A percentile compares a stretch with the other conserved stretches of the same genome.
Conservation (phyloP, 257 asterid species). For the Linaria vulgaris region DNA sequence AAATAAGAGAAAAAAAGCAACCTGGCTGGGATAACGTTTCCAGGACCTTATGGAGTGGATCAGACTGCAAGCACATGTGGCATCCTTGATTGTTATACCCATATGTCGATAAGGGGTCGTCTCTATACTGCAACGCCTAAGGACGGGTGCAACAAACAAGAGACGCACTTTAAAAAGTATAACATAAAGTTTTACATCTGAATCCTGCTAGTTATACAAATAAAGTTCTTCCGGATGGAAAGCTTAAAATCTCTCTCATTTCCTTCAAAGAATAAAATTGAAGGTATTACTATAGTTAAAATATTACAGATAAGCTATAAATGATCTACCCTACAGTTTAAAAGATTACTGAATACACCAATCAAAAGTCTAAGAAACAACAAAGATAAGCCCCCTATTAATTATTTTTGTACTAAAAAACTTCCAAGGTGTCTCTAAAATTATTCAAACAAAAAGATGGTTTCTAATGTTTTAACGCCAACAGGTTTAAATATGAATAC, state of each 20-base stretch:
- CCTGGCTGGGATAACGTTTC: slow-evolving; percentile 91
- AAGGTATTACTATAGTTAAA: no score
- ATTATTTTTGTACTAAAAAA: no score
- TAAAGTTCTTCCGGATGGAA: neutral
- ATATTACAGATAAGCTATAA: no score
- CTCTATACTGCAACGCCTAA: slow-evolving; percentile 86
- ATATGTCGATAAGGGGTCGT: slow-evolving; percentile 61
- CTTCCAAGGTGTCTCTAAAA: no score
- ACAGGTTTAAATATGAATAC: no score
- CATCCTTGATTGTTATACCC: slow-evolving; percentile 69
- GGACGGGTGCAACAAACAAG: slow-evolving; percentile 5
- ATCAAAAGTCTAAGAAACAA: no score
- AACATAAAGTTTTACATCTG: neutral
- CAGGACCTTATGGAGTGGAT: slow-evolving; percentile 68
- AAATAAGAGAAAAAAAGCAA: slow-evolving; percentile 25
- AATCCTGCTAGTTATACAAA: neutral
- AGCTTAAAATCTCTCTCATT: neutral
- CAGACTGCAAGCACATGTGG: slow-evolving; percentile 87
- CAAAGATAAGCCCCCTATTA: no score
- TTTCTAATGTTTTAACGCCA: no score
- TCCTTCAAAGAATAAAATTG: slow-evolving; percentile 6
- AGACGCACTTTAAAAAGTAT: neutral
- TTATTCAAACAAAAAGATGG: no score
- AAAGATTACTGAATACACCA: no score
- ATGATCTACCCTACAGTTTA: no score